Base-by-base conservation (phyloP, 768 basidiomycete genomes). In the Tephrocybe sp. region DNA sequence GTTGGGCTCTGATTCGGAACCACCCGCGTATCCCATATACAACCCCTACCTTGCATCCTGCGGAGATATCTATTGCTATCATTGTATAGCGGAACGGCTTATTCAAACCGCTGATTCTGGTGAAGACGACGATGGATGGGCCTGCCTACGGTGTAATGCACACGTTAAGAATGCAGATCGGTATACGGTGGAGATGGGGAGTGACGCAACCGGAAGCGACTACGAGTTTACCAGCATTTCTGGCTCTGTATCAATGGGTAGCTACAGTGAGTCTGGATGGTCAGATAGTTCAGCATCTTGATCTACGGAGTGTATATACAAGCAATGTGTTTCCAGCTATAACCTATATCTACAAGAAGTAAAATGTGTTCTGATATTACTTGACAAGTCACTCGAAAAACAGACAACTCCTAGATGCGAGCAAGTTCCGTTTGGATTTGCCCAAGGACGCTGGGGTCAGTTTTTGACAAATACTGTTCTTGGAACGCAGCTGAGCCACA, bases 41-140 rank as follows among this genome's bases (percentile, higher is more conserved):
- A 87, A 84, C 38, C 86, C 95, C 0, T 98, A 96, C 63, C 70
- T 87, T 44, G 84, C 93, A 28, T 85, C 86, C 25, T 94, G 90
- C 55, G 86, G 83, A 6, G 93, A 97, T 63, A 66, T 81, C 12
- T 99, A 95, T 70, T 98, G 97, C 69, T 99, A 98, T 67, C 86
- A 88, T 59, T 99, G 97, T 68, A 76, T 98, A 36, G 81, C 91
- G 12, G 89, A 90, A 62, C 83, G 85, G 54, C 80, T 98, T 73
- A 77, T 91, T 61, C 83, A 79, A 30, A 78, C 79, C 4, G 84
- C 81, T 3, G 86, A 88, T 53, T 90, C 88, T 30, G 81, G 73
- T 20, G 78, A 76, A 45, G 75, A 77, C 15, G 69, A 77, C 28
- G 62, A 70, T 44, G 76, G 77, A 18, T 96, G 94, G 94, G 83